These are phyloP conservation scores for Spergularia azorica DNA, from an alignment of 179 eudicot species.

Conservation along the genomic window DNA sequence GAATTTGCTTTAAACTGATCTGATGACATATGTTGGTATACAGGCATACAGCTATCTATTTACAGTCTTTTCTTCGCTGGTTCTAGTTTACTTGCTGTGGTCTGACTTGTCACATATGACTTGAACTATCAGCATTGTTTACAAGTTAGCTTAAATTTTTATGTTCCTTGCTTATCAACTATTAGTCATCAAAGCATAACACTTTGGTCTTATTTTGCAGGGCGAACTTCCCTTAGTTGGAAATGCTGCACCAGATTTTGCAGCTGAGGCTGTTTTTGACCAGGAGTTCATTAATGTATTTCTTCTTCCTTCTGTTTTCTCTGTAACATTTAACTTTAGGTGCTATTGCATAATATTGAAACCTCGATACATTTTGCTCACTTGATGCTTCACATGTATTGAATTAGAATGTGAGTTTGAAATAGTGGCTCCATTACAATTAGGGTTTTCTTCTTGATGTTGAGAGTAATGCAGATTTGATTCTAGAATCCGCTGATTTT, in stretches of 20 bases:
- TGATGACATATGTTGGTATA: neutral
- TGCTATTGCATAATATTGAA: neutral
- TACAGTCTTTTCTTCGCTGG: too few species aligned
- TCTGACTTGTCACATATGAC: neutral
- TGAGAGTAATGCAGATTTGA: neutral
- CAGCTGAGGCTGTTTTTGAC: constrained; percentile 97
- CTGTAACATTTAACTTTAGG: neutral
- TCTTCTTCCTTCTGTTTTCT: neutral
- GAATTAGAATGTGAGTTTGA: neutral
- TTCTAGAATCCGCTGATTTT: neutral
- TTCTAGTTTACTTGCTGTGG: too few species aligned
- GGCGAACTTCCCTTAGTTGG: constrained; percentile 83
- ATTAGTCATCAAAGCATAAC: neutral
- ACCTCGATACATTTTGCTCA: neutral
- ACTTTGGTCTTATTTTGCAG: constrained; percentile 34
- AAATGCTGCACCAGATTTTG: constrained; percentile 87
- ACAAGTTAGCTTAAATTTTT: neutral
- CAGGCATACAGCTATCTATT: neutral
- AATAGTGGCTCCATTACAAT: neutral
- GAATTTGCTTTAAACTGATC: neutral
- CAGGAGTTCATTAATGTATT: constrained; percentile 91
- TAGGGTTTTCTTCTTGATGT: neutral
- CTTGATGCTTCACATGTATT: neutral
- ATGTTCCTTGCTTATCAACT: neutral
- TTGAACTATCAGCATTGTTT: neutral